These are phyloP conservation scores for Blastosporella zonata DNA, from an alignment of 1,284 basidiomycete genomes.

Conservation along the genomic window DNA sequence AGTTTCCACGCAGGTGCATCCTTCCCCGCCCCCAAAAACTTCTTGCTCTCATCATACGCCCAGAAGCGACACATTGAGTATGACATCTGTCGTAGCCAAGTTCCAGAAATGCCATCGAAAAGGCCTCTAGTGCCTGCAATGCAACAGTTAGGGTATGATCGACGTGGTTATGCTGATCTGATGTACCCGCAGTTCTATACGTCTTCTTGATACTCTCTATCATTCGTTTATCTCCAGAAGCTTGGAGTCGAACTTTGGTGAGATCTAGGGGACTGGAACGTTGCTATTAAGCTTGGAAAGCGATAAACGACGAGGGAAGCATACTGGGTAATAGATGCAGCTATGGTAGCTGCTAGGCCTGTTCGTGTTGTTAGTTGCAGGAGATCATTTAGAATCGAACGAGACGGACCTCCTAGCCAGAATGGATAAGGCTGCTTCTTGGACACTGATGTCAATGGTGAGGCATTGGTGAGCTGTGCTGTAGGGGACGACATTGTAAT, in stretches of 20 bases:
- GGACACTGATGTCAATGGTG: slow-evolving; percentile 11
- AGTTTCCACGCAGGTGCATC: slow-evolving; percentile 79
- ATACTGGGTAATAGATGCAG: slow-evolving; percentile 79
- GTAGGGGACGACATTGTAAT: slow-evolving; percentile 16
- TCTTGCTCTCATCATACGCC: slow-evolving; percentile 91
- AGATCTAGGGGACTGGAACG: slow-evolving; percentile 69
- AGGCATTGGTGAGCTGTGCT: slow-evolving; percentile 6
- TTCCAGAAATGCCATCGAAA: slow-evolving; percentile 86
- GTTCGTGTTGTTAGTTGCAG: slow-evolving; percentile 1
- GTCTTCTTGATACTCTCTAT: slow-evolving; percentile 77
- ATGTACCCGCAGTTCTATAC: slow-evolving; percentile 59
- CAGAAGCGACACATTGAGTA: slow-evolving; percentile 93
- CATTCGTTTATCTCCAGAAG: slow-evolving; percentile 87
- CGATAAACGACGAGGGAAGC: slow-evolving; percentile 19
- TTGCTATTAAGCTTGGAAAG: slow-evolving; percentile 6
- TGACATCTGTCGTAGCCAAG: slow-evolving; percentile 90
- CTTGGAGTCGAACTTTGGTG: slow-evolving; percentile 85
- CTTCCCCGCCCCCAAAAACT: slow-evolving; percentile 66
- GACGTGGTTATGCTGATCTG: background rate
- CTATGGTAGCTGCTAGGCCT: slow-evolving; percentile 79
- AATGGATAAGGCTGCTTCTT: slow-evolving; percentile 76
- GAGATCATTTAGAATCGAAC: background rate
- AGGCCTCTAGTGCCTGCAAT: slow-evolving; percentile 65
- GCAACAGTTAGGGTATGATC: background rate
- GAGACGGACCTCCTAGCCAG: slow-evolving; percentile 69